Evolutionary conservation across 768 basidiomycete species (phyloP).

Genomic region (Tubosaeta brunneosetosa): DNA sequence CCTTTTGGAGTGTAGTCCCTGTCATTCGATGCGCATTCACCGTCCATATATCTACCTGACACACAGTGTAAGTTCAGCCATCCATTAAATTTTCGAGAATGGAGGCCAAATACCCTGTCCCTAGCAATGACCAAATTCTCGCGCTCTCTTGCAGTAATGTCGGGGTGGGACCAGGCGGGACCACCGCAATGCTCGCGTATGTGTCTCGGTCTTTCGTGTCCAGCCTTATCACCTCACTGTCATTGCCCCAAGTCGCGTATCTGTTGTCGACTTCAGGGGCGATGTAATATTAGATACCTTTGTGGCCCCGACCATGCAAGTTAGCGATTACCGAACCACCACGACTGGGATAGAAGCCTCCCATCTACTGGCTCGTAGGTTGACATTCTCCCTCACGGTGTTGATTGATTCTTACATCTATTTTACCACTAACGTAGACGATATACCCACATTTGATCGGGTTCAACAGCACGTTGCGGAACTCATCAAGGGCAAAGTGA

Average conservation of each 20-base stretch:
- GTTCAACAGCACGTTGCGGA: constrained; percentile 65
- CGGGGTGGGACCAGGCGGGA: constrained; percentile 78
- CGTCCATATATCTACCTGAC: constrained; percentile 22
- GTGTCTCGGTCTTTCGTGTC: constrained; percentile 25
- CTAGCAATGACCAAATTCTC: constrained; percentile 44
- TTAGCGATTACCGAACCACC: constrained; percentile 69
- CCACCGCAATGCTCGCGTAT: constrained; percentile 79
- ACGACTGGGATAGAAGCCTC: constrained; percentile 51
- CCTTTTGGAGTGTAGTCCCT: constrained; percentile 10
- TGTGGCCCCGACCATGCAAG: constrained; percentile 60
- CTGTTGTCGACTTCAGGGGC: constrained; percentile 57
- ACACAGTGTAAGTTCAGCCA: constrained; percentile 15
- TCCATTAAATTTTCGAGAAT: constrained; percentile 18
- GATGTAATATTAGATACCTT: constrained; percentile 55
- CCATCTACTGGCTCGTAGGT: constrained; percentile 39
- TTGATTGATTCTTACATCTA: background rate
- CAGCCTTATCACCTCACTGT: constrained; percentile 6
- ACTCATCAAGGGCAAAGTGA: constrained; percentile 62
- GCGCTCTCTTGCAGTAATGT: constrained; percentile 64
- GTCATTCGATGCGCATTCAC: constrained; percentile 17
- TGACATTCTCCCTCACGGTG: background rate
- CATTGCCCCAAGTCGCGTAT: constrained; percentile 39
- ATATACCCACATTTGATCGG: constrained; percentile 50
- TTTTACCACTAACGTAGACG: constrained; percentile 14
- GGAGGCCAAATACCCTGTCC: constrained; percentile 31